phyloP scores from a whole-genome alignment of 768 basidiomycete genomes.

The Solioccasus polychromus region DNA sequence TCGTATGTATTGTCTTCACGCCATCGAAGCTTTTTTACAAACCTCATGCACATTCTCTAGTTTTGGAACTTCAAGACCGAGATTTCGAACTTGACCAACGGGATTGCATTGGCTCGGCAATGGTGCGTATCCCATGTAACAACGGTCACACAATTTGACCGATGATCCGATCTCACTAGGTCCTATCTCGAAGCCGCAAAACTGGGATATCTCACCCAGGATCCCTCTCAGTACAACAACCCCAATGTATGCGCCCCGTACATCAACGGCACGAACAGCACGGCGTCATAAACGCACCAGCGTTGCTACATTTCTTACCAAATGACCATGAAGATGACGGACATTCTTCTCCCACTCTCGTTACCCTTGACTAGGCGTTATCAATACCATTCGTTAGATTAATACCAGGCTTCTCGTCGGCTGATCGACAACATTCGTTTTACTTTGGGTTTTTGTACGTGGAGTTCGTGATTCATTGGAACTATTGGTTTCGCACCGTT shows the following conservation, averaged over 20 bases:
- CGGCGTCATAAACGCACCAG: conserved; percentile 4
- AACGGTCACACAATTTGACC: background rate
- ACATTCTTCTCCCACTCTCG: too few species aligned
- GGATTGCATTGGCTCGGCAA: conserved; percentile 49
- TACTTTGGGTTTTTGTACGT: too few species aligned
- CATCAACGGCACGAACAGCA: conserved; percentile 17
- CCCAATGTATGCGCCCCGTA: conserved; percentile 64
- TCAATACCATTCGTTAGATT: background rate
- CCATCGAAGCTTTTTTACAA: background rate
- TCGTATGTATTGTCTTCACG: conserved; percentile 41
- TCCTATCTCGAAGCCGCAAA: conserved; percentile 64
- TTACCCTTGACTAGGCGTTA: background rate
- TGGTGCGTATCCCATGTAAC: conserved; percentile 44
- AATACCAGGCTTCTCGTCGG: background rate
- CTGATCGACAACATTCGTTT: too few species aligned
- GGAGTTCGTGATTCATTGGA: too few species aligned
- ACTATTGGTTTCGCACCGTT: too few species aligned
- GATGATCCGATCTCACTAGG: conserved; percentile 37
- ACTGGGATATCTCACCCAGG: conserved; percentile 57
- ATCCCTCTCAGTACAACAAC: conserved; percentile 56
- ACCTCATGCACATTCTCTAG: conserved; percentile 23
- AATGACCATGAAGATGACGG: too few species aligned
- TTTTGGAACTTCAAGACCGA: conserved; percentile 80
- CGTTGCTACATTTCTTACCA: too few species aligned
- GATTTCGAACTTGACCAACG: conserved; percentile 44